phyloP scores from a whole-genome alignment of 2,329 filamentous ascomycete genomes.

The Claviceps spartinae region DNA sequence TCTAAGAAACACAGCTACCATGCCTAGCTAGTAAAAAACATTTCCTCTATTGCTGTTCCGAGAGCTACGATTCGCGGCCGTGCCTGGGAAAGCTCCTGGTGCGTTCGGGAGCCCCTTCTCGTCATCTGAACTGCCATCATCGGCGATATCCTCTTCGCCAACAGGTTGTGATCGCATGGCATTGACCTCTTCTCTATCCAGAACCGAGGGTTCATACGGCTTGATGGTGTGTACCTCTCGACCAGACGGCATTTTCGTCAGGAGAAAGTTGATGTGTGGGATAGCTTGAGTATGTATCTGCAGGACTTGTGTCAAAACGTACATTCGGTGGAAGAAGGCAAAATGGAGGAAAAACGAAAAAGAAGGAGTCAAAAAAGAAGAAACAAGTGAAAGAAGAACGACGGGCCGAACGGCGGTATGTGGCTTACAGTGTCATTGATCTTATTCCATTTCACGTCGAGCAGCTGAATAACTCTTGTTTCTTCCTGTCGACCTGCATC shows the following conservation, averaged over 20 bases:
- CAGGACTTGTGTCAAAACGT: neutral
- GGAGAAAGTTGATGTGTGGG: constrained; percentile 55
- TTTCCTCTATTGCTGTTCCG: constrained; percentile 19
- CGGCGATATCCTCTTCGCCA: constrained; percentile 18
- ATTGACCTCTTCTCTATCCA: constrained; percentile 54
- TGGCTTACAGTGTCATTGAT: constrained; percentile 74
- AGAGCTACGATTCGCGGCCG: constrained; percentile 23
- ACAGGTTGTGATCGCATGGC: constrained; percentile 35
- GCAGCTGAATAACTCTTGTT: constrained; percentile 68
- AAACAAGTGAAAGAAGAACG: neutral
- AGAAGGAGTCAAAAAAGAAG: neutral
- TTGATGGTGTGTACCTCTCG: constrained; percentile 69
- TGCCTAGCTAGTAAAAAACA: constrained; percentile 21
- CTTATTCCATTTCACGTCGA: constrained; percentile 81
- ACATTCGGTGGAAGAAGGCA: neutral
- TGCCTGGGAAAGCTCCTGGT: constrained; percentile 39
- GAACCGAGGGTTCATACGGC: constrained; percentile 48
- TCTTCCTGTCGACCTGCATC: constrained; percentile 83
- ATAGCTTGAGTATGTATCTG: constrained; percentile 71
- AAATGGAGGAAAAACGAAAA: neutral
- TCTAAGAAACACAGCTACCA: neutral
- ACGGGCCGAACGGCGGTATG: neutral
- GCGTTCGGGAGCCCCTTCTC: constrained; percentile 18
- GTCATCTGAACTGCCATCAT: constrained; percentile 26
- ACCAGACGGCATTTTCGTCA: constrained; percentile 73